Evolutionary conservation across 1,284 basidiomycete genomes (phyloP).

Genomic region (Ustilago loliicola): DNA sequence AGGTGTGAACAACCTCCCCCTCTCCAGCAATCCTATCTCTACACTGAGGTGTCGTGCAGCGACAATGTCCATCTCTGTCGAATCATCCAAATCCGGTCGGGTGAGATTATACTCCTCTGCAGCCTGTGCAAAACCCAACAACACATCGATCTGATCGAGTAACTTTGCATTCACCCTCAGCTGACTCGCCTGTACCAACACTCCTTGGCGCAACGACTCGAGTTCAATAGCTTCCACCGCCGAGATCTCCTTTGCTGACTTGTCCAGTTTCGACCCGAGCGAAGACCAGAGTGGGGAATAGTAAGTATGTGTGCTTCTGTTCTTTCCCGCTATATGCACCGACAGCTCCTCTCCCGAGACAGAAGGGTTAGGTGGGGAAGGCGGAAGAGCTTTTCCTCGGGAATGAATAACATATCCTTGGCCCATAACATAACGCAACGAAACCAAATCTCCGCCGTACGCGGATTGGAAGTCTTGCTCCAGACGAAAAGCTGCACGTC

Average conservation of each 20-base stretch:
- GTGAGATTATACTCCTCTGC: constrained; percentile 84
- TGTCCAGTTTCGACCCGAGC: constrained; percentile 51
- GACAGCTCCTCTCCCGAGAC: constrained; percentile 19
- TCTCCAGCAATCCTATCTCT: constrained; percentile 84
- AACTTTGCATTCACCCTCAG: constrained; percentile 81
- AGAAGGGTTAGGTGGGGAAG: constrained; percentile 3
- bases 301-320: constrained; percentile 60
- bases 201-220: constrained; percentile 56
- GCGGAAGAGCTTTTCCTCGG: constrained; percentile 29
- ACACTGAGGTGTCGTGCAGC: constrained; percentile 93
- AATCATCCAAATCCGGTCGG: constrained; percentile 79
- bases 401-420: constrained; percentile 68
- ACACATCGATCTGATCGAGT: constrained; percentile 90
- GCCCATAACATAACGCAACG: constrained; percentile 58
- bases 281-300: constrained; percentile 56
- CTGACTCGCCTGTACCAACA: constrained; percentile 23
- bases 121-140: constrained; percentile 83
- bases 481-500: constrained; percentile 44
- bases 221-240: constrained; percentile 53
- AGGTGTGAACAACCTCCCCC: constrained; percentile 72
- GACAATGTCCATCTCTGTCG: constrained; percentile 74
- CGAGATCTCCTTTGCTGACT: constrained; percentile 44
- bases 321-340: constrained; percentile 59
- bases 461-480: constrained; percentile 42
- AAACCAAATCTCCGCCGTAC: constrained; percentile 41